Conservation (phyloP, 176 grass and related monocot genomes). For the Typha latifolia region DNA sequence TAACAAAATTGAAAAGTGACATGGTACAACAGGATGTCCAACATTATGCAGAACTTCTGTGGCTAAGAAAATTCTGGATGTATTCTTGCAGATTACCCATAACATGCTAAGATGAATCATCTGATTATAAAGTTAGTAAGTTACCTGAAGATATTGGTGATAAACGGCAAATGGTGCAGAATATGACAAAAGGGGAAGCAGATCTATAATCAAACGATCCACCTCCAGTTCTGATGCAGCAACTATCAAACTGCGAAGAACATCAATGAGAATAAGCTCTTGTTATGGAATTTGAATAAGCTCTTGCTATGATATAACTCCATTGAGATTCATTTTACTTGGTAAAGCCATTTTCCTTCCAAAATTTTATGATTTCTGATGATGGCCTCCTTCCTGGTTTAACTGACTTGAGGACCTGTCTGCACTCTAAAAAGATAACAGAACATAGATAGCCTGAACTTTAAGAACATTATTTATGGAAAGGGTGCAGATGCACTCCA, state of each 20-base stretch:
- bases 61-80: neutral
- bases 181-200: constrained; percentile 77
- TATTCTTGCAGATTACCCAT: no score
- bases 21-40: neutral
- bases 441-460: constrained; percentile 10
- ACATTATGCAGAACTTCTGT: neutral
- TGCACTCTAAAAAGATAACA: constrained; percentile 31
- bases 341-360: constrained; percentile 85
- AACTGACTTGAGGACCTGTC: constrained; percentile 27
- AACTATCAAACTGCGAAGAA: constrained; percentile 63
- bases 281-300: constrained; percentile 1
- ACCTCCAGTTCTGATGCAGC: constrained; percentile 69
- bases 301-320: neutral
- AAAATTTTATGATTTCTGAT: constrained; percentile 57
- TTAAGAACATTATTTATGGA: neutral
- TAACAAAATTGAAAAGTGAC: neutral
- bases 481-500: neutral
- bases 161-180: constrained; percentile 92
- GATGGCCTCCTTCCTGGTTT: constrained; percentile 43
- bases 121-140: neutral
- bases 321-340: constrained; percentile 30
- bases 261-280: constrained; percentile 8
- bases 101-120: neutral
- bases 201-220: constrained; percentile 50
- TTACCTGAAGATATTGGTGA: constrained; percentile 85